Evolutionary conservation across 2,329 filamentous ascomycete genomes (phyloP).

Genomic region (Ophiostoma perfectum): DNA sequence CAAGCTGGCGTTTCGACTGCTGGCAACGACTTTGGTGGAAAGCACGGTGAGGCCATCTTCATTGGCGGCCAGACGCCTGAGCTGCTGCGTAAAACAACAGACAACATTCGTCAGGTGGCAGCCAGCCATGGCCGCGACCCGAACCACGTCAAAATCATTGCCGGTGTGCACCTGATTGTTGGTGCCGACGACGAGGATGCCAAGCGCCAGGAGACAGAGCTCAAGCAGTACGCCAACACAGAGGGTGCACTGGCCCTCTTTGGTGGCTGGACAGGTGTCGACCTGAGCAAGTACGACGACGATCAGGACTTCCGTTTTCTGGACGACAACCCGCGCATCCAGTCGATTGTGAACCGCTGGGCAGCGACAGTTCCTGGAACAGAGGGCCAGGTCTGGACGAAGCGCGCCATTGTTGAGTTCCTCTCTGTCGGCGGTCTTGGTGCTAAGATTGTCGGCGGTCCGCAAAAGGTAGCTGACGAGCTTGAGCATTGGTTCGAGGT

Average conservation of each 20-base stretch:
- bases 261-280: slow-evolving; percentile 29
- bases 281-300: slow-evolving; percentile 34
- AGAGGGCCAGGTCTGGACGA: slow-evolving; percentile 24
- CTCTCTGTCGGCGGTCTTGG: slow-evolving; percentile 27
- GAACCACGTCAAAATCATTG: slow-evolving; percentile 27
- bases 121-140: slow-evolving; percentile 32
- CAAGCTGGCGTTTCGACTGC: slow-evolving; percentile 29
- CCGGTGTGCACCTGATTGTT: slow-evolving; percentile 25
- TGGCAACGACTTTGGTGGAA: slow-evolving; percentile 27
- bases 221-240: slow-evolving; percentile 32
- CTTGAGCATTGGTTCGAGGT: slow-evolving; percentile 63
- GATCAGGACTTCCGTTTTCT: slow-evolving; percentile 32
- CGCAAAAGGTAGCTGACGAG: slow-evolving; percentile 59
- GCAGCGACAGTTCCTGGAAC: slow-evolving; percentile 19
- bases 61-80: slow-evolving; percentile 25
- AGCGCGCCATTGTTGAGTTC: slow-evolving; percentile 25
- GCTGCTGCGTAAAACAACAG: slow-evolving; percentile 17
- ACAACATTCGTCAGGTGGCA: slow-evolving; percentile 22
- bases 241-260: slow-evolving; percentile 29
- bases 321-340: slow-evolving; percentile 20
- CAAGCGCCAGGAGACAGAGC: slow-evolving; percentile 26
- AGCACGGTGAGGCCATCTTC: slow-evolving; percentile 30
- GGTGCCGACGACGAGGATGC: slow-evolving; percentile 26
- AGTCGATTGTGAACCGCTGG: slow-evolving; percentile 19
- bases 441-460: slow-evolving; percentile 52